These are phyloP conservation scores for Hansfordia pulvinata DNA, from an alignment of 2,329 filamentous ascomycete genomes.

Conservation along the genomic window DNA sequence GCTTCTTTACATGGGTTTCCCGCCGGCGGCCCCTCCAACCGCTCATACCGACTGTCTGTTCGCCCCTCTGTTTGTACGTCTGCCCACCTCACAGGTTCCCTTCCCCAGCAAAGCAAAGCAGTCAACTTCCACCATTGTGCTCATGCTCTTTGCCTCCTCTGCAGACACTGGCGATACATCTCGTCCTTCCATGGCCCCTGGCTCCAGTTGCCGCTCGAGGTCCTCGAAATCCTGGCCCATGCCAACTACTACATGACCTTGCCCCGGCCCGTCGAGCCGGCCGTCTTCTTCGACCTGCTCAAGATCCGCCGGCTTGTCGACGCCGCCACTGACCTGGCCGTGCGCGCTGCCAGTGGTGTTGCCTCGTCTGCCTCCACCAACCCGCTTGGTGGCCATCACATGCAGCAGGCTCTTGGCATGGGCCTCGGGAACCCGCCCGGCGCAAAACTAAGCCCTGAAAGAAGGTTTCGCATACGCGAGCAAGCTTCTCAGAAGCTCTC, in stretches of 20 bases:
- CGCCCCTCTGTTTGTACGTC: conserved; percentile 2
- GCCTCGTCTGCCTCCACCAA: conserved; percentile 50
- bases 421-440: conserved; percentile 46
- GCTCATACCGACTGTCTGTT: no score
- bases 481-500: conserved; percentile 67
- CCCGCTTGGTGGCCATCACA: conserved; percentile 25
- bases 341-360: conserved; percentile 63
- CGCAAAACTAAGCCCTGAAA: conserved; percentile 59
- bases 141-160: conserved; percentile 1
- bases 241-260: conserved; percentile 67
- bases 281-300: conserved; percentile 70
- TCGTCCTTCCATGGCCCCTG: conserved; percentile 74
- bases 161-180: conserved; percentile 74
- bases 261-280: conserved; percentile 65
- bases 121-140: conserved; percentile 4
- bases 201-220: conserved; percentile 66
- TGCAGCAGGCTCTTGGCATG: conserved; percentile 28
- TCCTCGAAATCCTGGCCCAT: conserved; percentile 66
- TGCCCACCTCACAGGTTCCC: conserved; percentile 1
- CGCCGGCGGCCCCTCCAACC: no score
- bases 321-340: conserved; percentile 64
- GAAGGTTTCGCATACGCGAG: conserved; percentile 68
- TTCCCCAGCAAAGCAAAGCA: neutral
- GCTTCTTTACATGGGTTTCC: no score
- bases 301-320: conserved; percentile 73